Evolutionary conservation across 2,329 filamentous ascomycete genomes (phyloP).

Genomic region (Cercospora nicotianae): DNA sequence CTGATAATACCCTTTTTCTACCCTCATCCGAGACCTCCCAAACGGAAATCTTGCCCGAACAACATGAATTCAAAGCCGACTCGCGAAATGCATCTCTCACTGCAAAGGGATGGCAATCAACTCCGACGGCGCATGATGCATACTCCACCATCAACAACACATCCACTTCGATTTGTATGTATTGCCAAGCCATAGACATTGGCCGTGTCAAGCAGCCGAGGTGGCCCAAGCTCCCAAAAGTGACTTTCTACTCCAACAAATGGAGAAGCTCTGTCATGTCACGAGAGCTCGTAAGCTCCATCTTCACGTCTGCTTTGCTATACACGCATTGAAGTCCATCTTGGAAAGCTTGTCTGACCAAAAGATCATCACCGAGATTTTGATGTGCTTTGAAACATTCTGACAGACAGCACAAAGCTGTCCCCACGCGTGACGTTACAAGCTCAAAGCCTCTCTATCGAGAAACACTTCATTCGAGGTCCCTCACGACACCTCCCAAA

Average conservation of each 20-base stretch:
- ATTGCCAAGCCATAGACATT: not conserved
- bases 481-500: not conserved
- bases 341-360: too few relatives aligned
- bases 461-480: not conserved
- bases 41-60: not conserved
- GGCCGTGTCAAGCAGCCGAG: not conserved
- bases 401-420: not conserved
- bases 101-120: not conserved
- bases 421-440: not conserved
- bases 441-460: not conserved
- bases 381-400: too few relatives aligned
- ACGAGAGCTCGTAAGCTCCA: not conserved
- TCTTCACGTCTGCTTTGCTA: not conserved
- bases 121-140: not conserved
- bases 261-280: not conserved
- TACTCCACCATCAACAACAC: not conserved
- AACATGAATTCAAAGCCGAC: too few relatives aligned
- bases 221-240: not conserved
- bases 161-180: not conserved
- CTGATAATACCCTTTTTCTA: not conserved
- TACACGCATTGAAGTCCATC: too few relatives aligned
- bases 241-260: not conserved
- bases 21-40: not conserved
- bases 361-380: too few relatives aligned
- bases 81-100: not conserved